Percentiles rank a stretch among this genome's conserved stretches.
Evolutionary conservation across 1,284 basidiomycete species (phyloP).

Genomic region (Cystobasidiaceae sp.): DNA sequence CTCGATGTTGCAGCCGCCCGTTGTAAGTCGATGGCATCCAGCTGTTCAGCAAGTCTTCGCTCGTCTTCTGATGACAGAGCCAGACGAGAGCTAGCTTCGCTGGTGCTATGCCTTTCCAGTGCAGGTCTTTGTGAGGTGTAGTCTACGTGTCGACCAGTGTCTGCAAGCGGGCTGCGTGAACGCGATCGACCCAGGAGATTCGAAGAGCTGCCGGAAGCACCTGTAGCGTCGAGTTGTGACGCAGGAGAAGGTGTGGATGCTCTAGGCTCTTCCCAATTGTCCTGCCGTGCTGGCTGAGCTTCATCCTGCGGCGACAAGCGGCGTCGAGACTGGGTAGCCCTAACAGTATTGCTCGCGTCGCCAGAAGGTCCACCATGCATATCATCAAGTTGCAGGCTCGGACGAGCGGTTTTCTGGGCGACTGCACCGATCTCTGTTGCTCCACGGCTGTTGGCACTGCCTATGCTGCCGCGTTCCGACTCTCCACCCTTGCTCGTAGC

Average conservation of each 20-base stretch:
- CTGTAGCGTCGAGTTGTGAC: too few species aligned
- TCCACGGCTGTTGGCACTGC: conserved; percentile 5
- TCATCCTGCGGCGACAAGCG: not conserved
- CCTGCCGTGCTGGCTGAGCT: too few species aligned
- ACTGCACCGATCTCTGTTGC: not conserved
- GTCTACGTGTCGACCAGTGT: not conserved
- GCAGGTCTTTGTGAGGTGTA: not conserved
- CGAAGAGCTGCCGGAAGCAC: too few species aligned
- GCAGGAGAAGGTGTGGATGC: too few species aligned
- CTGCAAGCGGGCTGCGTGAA: not conserved
- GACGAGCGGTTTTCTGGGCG: not conserved
- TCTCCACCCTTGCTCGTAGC: conserved; percentile 19
- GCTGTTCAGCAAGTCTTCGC: too few species aligned
- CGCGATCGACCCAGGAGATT: not conserved
- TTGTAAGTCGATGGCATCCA: too few species aligned
- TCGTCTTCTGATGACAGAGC: too few species aligned
- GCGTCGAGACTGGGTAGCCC: not conserved
- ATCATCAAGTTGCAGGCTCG: not conserved
- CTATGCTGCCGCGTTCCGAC: conserved; percentile 28
- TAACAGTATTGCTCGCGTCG: not conserved
- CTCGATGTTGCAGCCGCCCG: too few species aligned
- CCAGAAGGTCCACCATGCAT: not conserved
- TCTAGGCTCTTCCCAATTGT: too few species aligned
- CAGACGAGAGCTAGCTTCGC: not conserved
- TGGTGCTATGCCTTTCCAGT: not conserved